These are phyloP conservation scores for Gigaspora rosea DNA, from an alignment of 192 early-diverging fungal genomes.

Conservation along the genomic window DNA sequence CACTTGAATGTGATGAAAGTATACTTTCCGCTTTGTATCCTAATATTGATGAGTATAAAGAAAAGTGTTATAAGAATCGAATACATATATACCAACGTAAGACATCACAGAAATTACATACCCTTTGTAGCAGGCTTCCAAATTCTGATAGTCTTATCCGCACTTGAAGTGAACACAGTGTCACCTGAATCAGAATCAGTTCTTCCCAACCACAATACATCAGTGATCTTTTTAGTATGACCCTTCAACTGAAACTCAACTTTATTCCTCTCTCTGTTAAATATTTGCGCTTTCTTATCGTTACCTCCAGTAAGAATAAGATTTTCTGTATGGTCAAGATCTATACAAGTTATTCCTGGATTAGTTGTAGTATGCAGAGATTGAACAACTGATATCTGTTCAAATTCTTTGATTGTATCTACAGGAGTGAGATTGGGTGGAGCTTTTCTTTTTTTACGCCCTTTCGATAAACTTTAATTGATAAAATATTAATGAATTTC, in stretches of 20 bases:
- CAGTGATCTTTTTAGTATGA: slow-evolving; percentile 80
- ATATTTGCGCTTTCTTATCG: slow-evolving; percentile 77
- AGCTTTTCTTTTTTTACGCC: slow-evolving; percentile 82
- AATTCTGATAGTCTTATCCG: slow-evolving; percentile 81
- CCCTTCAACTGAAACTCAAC: slow-evolving; percentile 73
- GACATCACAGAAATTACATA: slow-evolving; percentile 30
- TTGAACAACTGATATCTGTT: slow-evolving; percentile 48
- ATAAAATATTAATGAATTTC: too few species aligned
- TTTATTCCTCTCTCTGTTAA: slow-evolving; percentile 64
- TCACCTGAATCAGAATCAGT: slow-evolving; percentile 47
- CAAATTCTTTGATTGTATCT: slow-evolving; percentile 68
- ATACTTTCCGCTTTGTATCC: slow-evolving; percentile 52
- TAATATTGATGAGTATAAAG: slow-evolving; percentile 14
- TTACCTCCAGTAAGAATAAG: slow-evolving; percentile 77
- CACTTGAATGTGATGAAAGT: slow-evolving; percentile 67
- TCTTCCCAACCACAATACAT: slow-evolving; percentile 66
- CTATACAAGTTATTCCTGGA: slow-evolving; percentile 66
- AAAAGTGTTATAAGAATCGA: too few species aligned
- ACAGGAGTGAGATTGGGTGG: slow-evolving; percentile 67
- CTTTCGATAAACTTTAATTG: slow-evolving; percentile 55
- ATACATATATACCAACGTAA: too few species aligned
- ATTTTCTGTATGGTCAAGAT: slow-evolving; percentile 56
- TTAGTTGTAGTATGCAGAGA: slow-evolving; percentile 74
- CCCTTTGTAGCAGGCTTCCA: slow-evolving; percentile 58
- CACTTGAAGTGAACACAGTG: slow-evolving; percentile 70